Percentiles rank a stretch among this genome's conserved stretches.
phyloP scores from a whole-genome alignment of 768 basidiomycete genomes.

The Amanita rubescens region DNA sequence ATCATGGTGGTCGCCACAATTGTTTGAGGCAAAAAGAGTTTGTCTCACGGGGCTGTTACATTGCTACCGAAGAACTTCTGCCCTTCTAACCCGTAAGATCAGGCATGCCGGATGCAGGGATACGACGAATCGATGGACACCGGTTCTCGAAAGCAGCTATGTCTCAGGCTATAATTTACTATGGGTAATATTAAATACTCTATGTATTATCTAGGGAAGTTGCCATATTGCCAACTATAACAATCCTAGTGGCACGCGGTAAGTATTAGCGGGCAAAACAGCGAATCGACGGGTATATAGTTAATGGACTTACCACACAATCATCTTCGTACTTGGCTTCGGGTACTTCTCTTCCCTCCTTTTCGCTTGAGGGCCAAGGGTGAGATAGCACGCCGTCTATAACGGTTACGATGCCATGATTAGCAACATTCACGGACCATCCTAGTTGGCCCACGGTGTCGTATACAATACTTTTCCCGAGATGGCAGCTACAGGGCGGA shows the following conservation, averaged over 20 bases:
- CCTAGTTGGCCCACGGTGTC: slow-evolving; percentile 84
- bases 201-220: slow-evolving; percentile 13
- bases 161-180: no score
- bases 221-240: slow-evolving; percentile 64
- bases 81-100: neutral
- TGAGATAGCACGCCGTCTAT: slow-evolving; percentile 66
- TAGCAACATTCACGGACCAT: slow-evolving; percentile 81
- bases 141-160: no score
- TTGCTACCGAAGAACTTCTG: no score
- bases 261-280: no score
- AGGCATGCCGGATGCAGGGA: neutral
- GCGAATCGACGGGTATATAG: neutral
- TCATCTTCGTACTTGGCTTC: slow-evolving; percentile 45
- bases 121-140: neutral
- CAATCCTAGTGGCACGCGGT: slow-evolving; percentile 46
- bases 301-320: slow-evolving; percentile 52
- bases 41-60: neutral
- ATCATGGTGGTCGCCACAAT: slow-evolving; percentile 44
- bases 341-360: slow-evolving; percentile 58
- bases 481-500: slow-evolving; percentile 57
- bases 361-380: slow-evolving; percentile 65
- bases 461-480: slow-evolving; percentile 80
- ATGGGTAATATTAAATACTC: neutral
- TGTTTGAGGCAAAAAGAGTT: neutral
- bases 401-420: slow-evolving; percentile 70